Percentiles rank a stretch among this genome's conserved stretches.
Evolutionary conservation across 2,329 filamentous ascomycete species (phyloP).

Genomic region (Aspergillus brasiliensis): DNA sequence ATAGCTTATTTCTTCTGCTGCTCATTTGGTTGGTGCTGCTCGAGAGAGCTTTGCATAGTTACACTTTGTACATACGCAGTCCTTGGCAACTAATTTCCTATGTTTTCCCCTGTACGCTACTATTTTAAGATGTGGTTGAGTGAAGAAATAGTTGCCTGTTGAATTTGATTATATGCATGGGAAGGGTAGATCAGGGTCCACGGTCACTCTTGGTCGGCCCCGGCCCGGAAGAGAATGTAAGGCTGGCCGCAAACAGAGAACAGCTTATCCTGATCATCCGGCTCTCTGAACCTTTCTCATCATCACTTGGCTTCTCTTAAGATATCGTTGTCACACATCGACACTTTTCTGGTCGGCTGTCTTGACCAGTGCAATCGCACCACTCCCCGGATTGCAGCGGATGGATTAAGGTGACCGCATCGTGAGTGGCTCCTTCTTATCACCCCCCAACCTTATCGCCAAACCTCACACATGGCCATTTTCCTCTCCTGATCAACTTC

Average conservation of each 20-base stretch:
- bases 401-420: neutral
- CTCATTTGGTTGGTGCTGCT: neutral
- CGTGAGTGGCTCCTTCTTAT: neutral
- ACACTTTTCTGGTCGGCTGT: neutral
- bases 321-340: neutral
- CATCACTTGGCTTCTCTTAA: neutral
- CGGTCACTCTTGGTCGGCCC: neutral
- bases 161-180: too few relatives aligned
- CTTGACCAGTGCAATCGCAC: neutral
- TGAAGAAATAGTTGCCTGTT: neutral
- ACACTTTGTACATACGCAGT: neutral
- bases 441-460: neutral
- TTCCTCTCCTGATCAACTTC: constrained; percentile 4
- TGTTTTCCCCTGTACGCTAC: neutral
- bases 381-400: neutral
- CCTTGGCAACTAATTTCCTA: neutral
- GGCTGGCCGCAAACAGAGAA: constrained; percentile 6
- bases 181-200: neutral
- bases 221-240: constrained; percentile 1
- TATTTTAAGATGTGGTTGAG: neutral
- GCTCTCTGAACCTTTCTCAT: neutral
- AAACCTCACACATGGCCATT: constrained; percentile 2
- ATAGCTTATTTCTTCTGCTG: neutral
- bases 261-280: neutral
- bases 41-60: neutral